Evolutionary conservation across 1,139 yeast species (phyloP), one percentile per base, ranked within the genome.

Genomic region (Sporopachydermia cereana): DNA sequence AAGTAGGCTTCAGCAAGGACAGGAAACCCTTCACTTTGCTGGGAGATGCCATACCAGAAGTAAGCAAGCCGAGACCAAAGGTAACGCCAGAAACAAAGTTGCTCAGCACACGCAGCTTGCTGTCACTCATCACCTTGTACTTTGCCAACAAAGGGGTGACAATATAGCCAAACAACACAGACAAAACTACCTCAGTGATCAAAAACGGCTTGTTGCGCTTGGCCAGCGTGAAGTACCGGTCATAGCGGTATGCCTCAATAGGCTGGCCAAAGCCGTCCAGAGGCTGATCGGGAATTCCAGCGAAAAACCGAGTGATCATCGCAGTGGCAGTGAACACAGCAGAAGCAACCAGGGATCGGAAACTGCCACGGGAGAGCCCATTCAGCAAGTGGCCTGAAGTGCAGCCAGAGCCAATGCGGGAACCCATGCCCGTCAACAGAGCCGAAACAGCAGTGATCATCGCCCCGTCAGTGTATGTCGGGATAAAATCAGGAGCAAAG

Each of bases 321-420:
- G 70, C 74, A 2, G 59, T 51, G 1, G 54, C 14, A 1, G 61
- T 51, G 48, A 72, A 71, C 1, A 59, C 50, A 5, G 52, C 50
- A 1, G 74, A 68, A 1, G 77, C 75, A 3, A 63, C 65, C 4
- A 71, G 45, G 14, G 73, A 67, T 47, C 76, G 57, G 45, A 57
- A 44, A 41, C 75, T 58, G 5, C 68, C 50, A 39, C 76, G 57
- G 2, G 75, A 65, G 16, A 71, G 45, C 0, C 77, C 77, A 21
- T 62, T 58, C 4, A 72, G 58, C 74, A 72, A 68, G 49, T 72
- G 77, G 3, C 77, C 77, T 0, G 75, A 69, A 1, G 77, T 72
- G 48, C 77, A 72, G 0, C 76, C 77, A 21, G 64, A 57, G 0
- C 73, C 76, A 30, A 62, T 53, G 41, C 61, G 61, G 0, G 76